These are phyloP conservation scores for Ophiocordyceps camponoti-floridani DNA, from an alignment of 2,329 filamentous ascomycete species.

Conservation along the genomic window DNA sequence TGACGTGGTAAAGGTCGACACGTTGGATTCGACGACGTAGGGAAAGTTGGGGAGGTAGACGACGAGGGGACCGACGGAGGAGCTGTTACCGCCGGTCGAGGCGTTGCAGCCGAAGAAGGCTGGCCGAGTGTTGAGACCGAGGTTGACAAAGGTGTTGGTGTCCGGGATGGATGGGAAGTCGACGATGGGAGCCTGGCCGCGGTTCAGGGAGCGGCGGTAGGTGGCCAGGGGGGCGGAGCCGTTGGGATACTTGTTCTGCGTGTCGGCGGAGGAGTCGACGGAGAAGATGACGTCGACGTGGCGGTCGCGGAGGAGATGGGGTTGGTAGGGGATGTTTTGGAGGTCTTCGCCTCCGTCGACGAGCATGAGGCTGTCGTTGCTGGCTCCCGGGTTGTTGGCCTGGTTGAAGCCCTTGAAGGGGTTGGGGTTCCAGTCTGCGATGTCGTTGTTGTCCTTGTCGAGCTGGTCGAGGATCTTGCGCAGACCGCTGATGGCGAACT, in stretches of 20 bases:
- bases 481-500: constrained; percentile 26
- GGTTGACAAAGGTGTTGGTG: constrained; percentile 34
- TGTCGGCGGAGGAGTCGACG: constrained; percentile 47
- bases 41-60: constrained; percentile 72
- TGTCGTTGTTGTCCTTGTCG: constrained; percentile 49
- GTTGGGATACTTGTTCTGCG: constrained; percentile 37
- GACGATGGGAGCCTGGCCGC: constrained; percentile 31
- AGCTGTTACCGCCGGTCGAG: constrained; percentile 19
- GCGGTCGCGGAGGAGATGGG: constrained; percentile 29
- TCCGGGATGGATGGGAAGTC: constrained; percentile 41
- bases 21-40: constrained; percentile 60
- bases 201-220: constrained; percentile 31
- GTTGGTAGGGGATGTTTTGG: constrained; percentile 67
- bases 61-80: constrained; percentile 44
- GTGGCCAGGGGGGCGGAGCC: constrained; percentile 39
- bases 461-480: constrained; percentile 31
- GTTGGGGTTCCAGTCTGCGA: constrained; percentile 51
- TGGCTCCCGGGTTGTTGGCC: constrained; percentile 20
- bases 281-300: constrained; percentile 45
- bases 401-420: constrained; percentile 35
- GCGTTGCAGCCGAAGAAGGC: constrained; percentile 50
- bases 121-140: constrained; percentile 39
- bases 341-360: constrained; percentile 68
- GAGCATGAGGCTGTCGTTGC: constrained; percentile 42
- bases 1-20: constrained; percentile 53